phyloP scores from a whole-genome alignment of 129 eudicot species.

The Tagetes patula region DNA sequence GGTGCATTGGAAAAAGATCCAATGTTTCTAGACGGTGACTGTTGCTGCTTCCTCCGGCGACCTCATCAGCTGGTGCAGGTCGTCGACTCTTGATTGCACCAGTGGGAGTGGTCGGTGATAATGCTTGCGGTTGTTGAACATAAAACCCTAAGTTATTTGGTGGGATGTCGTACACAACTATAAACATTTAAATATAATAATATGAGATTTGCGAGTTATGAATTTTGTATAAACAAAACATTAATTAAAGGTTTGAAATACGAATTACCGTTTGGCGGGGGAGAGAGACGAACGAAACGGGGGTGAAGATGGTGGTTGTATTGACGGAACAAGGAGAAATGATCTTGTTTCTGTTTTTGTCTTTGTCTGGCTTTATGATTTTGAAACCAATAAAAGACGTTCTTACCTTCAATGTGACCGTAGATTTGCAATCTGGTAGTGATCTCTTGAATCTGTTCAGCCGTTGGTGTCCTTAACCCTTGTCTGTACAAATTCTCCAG shows the following conservation, averaged over 20 bases:
- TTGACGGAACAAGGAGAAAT: slow-evolving; percentile 36
- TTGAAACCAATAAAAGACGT: slow-evolving; percentile 88
- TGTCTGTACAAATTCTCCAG: slow-evolving; percentile 60
- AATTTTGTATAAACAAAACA: too few species aligned
- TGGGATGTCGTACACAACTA: slow-evolving; percentile 54
- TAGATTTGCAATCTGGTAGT: slow-evolving; percentile 41
- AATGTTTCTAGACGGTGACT: slow-evolving; percentile 41
- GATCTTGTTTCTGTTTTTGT: slow-evolving; percentile 62
- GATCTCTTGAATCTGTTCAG: slow-evolving; percentile 77
- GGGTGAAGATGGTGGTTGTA: slow-evolving; percentile 27
- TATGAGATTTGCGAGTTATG: too few species aligned
- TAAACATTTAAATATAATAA: background rate
- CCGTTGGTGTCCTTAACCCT: slow-evolving; percentile 68
- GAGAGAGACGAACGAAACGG: slow-evolving; percentile 29
- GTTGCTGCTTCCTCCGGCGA: slow-evolving; percentile 9
- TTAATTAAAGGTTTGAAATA: background rate
- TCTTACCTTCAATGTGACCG: slow-evolving; percentile 84
- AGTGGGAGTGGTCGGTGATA: slow-evolving; percentile 28
- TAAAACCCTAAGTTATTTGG: slow-evolving; percentile 44
- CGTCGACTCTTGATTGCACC: slow-evolving; percentile 16
- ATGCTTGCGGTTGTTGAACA: slow-evolving; percentile 39
- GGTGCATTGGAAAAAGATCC: slow-evolving; percentile 72
- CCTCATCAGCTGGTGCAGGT: background rate
- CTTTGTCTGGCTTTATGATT: slow-evolving; percentile 86
- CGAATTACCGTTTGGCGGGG: slow-evolving; percentile 45